Percentiles rank a stretch among this genome's conserved stretches.
Evolutionary conservation across 345 rosid genomes (phyloP).

Genomic region (Linum tenue): DNA sequence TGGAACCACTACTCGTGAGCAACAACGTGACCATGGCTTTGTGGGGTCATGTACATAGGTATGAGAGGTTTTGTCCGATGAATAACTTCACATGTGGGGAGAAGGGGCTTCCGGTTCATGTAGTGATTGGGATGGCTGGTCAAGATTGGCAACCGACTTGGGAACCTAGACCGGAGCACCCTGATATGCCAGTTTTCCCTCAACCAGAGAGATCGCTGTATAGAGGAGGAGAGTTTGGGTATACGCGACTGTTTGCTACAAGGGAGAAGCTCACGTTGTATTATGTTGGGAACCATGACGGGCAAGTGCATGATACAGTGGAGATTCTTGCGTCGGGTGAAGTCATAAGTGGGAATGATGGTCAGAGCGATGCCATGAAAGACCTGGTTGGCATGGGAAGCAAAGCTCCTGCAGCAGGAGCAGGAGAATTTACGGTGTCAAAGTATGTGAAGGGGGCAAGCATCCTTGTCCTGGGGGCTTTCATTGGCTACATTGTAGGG

Average conservation of each 20-base stretch:
- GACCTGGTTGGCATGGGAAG: neutral
- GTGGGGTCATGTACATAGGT: constrained; percentile 95
- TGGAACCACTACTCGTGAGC: constrained; percentile 72
- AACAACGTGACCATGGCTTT: constrained; percentile 68
- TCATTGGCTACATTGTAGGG: constrained; percentile 59
- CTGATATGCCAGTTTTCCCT: constrained; percentile 54
- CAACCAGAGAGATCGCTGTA: constrained; percentile 70
- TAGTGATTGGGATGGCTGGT: constrained; percentile 95
- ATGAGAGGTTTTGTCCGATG: constrained; percentile 85
- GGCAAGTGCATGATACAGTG: constrained; percentile 73
- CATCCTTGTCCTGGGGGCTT: constrained; percentile 53
- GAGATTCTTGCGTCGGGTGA: constrained; percentile 69
- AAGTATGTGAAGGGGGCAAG: constrained; percentile 59
- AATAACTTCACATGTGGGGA: constrained; percentile 65
- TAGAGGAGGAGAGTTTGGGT: constrained; percentile 89
- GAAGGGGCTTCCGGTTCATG: constrained; percentile 59
- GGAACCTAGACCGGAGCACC: constrained; percentile 74
- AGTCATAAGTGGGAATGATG: constrained; percentile 39
- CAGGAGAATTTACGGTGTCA: constrained; percentile 26
- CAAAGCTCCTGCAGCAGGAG: constrained; percentile 9
- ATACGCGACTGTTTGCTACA: constrained; percentile 71
- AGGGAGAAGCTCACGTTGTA: constrained; percentile 63
- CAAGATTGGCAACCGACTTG: constrained; percentile 82
- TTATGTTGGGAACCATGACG: constrained; percentile 80
- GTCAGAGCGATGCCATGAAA: no score